Evolutionary conservation across 129 eudicot genomes (phyloP).

Genomic region (Pulicaria dysenterica): DNA sequence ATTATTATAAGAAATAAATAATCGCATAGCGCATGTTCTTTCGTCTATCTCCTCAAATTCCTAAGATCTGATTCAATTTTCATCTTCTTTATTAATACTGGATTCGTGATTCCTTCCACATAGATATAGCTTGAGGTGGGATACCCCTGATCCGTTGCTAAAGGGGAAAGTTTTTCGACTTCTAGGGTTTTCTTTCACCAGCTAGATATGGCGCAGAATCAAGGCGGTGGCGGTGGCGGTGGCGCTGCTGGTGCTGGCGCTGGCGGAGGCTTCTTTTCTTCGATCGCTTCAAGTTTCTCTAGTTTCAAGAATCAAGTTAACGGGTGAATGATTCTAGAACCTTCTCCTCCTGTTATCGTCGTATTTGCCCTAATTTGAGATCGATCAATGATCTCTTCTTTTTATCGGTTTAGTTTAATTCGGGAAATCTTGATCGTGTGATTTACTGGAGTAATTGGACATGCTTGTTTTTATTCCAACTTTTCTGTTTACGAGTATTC

Average conservation of each 20-base stretch:
- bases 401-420: neutral
- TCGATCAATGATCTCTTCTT: conserved; percentile 14
- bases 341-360: neutral
- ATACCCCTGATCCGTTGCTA: conserved; percentile 20
- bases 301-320: conserved; percentile 55
- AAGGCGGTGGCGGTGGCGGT: conserved; percentile 42
- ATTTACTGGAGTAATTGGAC: neutral
- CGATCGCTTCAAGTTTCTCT: conserved; percentile 57
- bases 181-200: conserved; percentile 34
- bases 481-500: neutral
- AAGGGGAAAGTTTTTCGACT: neutral
- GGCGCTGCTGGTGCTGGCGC: conserved; percentile 28
- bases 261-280: conserved; percentile 54
- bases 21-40: conserved; percentile 9
- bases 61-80: conserved; percentile 15
- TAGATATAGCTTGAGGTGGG: neutral
- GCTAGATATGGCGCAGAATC: conserved; percentile 48
- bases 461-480: conserved; percentile 7
- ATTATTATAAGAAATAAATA: neutral
- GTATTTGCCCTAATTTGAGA: conserved; percentile 18
- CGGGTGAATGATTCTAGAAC: conserved; percentile 39
- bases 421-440: neutral
- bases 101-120: conserved; percentile 18
- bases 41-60: conserved; percentile 7
- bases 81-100: conserved; percentile 11